A percentile compares a stretch with the other conserved stretches of the same genome.
Evolutionary conservation across 169 alveolate genomes (phyloP).

Genomic region (Plasmodium ovale): DNA sequence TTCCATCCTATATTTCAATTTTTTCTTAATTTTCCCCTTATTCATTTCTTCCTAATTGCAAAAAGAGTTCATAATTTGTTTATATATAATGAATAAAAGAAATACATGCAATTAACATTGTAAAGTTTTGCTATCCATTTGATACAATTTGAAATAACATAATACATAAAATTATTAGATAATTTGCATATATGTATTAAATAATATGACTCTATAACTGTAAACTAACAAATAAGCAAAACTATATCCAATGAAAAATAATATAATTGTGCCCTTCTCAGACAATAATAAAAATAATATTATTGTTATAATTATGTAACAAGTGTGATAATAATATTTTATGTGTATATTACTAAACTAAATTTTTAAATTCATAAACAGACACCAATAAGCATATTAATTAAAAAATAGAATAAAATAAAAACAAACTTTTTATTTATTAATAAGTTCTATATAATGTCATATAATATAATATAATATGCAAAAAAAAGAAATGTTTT

Average conservation of each 20-base stretch:
- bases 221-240: conserved; percentile 1
- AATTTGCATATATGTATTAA: not conserved
- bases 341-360: conserved; percentile 3
- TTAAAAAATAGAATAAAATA: conserved; percentile 8
- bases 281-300: conserved; percentile 29
- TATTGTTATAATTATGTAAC: conserved; percentile 2
- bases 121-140: not conserved
- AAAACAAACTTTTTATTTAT: not conserved
- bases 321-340: conserved; percentile 2
- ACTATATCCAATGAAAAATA: not conserved
- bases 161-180: not conserved
- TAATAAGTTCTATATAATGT: conserved; percentile 3
- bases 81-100: too few relatives aligned
- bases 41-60: not conserved
- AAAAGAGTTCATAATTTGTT: not conserved
- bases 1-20: not conserved
- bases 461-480: conserved; percentile 6
- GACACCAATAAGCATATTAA: conserved; percentile 17
- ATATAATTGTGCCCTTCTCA: not conserved
- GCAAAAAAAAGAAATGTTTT: conserved; percentile 2
- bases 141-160: not conserved
- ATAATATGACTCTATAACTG: too few relatives aligned
- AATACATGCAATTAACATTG: not conserved
- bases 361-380: conserved; percentile 17
- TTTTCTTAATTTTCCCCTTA: not conserved